Percentiles rank a stretch among this genome's conserved stretches.
Evolutionary conservation across 2,329 filamentous ascomycete genomes (phyloP).

Genomic region (Pseudopithomyces chartarum): DNA sequence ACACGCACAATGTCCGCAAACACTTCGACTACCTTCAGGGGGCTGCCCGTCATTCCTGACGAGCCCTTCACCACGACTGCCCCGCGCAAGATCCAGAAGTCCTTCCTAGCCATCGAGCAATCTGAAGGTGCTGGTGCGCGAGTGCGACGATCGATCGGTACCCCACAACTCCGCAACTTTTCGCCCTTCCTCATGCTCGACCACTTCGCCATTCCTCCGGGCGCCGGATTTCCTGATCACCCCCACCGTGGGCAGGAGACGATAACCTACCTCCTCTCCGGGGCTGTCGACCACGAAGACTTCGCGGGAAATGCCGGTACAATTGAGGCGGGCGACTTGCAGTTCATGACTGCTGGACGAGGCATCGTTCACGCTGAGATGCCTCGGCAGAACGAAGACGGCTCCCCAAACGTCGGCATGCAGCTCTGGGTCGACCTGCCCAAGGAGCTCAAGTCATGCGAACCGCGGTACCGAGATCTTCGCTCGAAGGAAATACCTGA

Average conservation of each 20-base stretch:
- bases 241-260: constrained; percentile 82
- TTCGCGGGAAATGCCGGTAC: constrained; percentile 86
- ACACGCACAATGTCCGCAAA: constrained; percentile 36
- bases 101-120: constrained; percentile 84
- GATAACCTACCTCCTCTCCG: constrained; percentile 87
- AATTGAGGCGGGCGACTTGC: constrained; percentile 84
- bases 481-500: constrained; percentile 77
- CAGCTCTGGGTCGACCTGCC: constrained; percentile 97
- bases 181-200: constrained; percentile 96
- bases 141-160: constrained; percentile 87
- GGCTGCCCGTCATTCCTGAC: constrained; percentile 55
- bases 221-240: constrained; percentile 90
- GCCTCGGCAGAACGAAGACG: constrained; percentile 79
- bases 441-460: constrained; percentile 78
- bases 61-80: constrained; percentile 45
- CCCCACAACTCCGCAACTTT: constrained; percentile 80
- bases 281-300: constrained; percentile 89
- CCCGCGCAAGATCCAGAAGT: constrained; percentile 77
- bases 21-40: constrained; percentile 46
- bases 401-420: constrained; percentile 79
- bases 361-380: constrained; percentile 97
- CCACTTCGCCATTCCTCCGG: constrained; percentile 77
- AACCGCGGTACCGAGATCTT: constrained; percentile 90
- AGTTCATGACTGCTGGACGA: constrained; percentile 95
- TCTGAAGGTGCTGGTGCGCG: constrained; percentile 85